These are phyloP conservation scores for Arthrocladium fulminans DNA, from an alignment of 2,329 filamentous ascomycete genomes.

Conservation along the genomic window DNA sequence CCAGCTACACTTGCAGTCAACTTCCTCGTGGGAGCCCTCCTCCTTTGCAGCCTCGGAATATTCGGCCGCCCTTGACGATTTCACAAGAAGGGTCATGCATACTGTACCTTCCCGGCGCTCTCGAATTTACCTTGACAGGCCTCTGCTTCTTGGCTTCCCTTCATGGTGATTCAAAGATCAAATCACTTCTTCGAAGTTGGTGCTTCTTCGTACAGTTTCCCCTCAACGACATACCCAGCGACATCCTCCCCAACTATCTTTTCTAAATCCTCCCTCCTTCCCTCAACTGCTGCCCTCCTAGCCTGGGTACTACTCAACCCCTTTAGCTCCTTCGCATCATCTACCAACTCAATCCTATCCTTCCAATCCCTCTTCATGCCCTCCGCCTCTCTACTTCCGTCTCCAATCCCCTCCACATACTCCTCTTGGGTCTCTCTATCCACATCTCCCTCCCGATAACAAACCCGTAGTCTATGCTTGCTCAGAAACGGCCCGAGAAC, in stretches of 20 bases:
- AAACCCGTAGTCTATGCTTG: conserved; percentile 37
- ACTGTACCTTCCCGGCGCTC: too few species aligned
- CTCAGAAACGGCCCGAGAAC: conserved; percentile 35
- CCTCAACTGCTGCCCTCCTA: conserved; percentile 28
- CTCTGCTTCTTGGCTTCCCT: too few species aligned
- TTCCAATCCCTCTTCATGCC: conserved; percentile 37
- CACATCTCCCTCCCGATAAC: conserved; percentile 26
- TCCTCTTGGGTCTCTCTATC: conserved; percentile 30
- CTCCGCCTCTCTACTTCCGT: conserved; percentile 29
- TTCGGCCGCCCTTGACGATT: too few species aligned
- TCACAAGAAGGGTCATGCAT: too few species aligned
- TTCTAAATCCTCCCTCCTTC: conserved; percentile 26
- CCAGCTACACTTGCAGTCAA: too few species aligned
- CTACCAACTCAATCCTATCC: conserved; percentile 33
- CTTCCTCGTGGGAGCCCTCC: too few species aligned
- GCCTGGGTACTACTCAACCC: conserved; percentile 38
- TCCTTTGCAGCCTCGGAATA: too few species aligned
- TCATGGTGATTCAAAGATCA: too few species aligned
- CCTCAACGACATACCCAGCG: conserved; percentile 15
- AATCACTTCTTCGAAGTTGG: background rate
- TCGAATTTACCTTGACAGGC: too few species aligned
- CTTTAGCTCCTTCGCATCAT: conserved; percentile 28
- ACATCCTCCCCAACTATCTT: conserved; percentile 26
- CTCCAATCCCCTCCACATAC: conserved; percentile 31
- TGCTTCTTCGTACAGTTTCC: background rate